Conservation (phyloP, 768 basidiomycete species). For the Lepiota venenata region DNA sequence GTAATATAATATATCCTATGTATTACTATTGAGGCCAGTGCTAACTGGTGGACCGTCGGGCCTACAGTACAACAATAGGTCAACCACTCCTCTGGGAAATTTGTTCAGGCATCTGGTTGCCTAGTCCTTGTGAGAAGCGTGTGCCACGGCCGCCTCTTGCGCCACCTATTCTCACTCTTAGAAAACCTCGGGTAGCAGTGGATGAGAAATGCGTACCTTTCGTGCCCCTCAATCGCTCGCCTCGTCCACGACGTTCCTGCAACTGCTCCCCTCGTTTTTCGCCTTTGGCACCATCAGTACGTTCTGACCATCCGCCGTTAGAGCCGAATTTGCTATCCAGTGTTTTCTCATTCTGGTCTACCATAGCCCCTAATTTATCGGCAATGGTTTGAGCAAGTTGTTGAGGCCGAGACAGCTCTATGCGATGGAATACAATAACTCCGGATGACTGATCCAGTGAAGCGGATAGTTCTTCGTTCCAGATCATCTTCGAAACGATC, state of each 20-base stretch:
- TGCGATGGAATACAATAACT: conserved; percentile 90
- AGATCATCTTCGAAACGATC: conserved; percentile 97
- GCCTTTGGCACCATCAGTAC: conserved; percentile 66
- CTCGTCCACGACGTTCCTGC: conserved; percentile 73
- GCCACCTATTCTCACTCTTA: conserved; percentile 39
- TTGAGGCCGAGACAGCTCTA: conserved; percentile 85
- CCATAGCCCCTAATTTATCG: conserved; percentile 81
- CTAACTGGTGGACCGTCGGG: not conserved
- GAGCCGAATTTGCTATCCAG: conserved; percentile 83
- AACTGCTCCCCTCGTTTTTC: conserved; percentile 80
- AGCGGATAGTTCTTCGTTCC: conserved; percentile 92
- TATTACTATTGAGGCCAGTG: not conserved
- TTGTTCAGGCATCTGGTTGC: conserved; percentile 67
- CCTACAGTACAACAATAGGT: not conserved
- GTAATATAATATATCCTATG: not conserved
- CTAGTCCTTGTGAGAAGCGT: conserved; percentile 81
- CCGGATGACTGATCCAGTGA: conserved; percentile 89
- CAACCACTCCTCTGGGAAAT: conserved; percentile 21
- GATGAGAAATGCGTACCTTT: conserved; percentile 41
- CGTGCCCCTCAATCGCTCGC: conserved; percentile 61
- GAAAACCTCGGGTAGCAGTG: not conserved
- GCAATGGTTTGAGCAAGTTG: conserved; percentile 87
- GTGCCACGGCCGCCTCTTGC: conserved; percentile 66
- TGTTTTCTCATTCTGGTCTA: conserved; percentile 91
- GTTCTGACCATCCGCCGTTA: conserved; percentile 58